Conservation (phyloP, 2,329 filamentous ascomycete species). For the Camillea tinctor region DNA sequence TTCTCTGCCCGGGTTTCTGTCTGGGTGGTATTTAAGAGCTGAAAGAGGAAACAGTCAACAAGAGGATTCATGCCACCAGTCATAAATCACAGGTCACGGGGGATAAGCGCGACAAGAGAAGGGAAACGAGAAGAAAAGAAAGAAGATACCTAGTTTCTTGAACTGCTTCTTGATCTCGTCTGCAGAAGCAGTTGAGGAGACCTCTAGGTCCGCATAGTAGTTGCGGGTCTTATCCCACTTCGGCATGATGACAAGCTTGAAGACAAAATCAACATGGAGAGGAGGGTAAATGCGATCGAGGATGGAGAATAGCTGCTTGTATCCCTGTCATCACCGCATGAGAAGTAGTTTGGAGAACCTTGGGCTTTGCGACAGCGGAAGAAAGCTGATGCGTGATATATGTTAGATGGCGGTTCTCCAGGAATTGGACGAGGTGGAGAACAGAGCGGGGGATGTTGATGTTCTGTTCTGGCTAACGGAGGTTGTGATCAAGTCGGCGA, state of each 20-base stretch:
- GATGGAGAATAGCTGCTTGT: not conserved
- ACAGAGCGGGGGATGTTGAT: too few relatives aligned
- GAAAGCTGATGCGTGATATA: not conserved
- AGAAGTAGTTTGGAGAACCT: not conserved
- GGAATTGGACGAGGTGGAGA: too few relatives aligned
- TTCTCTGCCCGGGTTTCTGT: slow-evolving; percentile 83
- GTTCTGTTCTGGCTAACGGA: too few relatives aligned
- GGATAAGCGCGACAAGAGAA: too few relatives aligned
- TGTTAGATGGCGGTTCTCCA: slow-evolving; percentile 4
- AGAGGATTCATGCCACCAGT: slow-evolving; percentile 3
- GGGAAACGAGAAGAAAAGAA: not conserved
- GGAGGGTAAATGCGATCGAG: slow-evolving; percentile 4
- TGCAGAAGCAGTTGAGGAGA: slow-evolving; percentile 64
- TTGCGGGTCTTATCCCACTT: slow-evolving; percentile 68
- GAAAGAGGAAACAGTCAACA: slow-evolving; percentile 23
- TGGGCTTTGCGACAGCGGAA: not conserved
- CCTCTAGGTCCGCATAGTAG: slow-evolving; percentile 82
- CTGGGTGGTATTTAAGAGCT: slow-evolving; percentile 85
- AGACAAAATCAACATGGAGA: slow-evolving; percentile 9
- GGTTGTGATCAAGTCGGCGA: not conserved
- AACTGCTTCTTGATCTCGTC: slow-evolving; percentile 85
- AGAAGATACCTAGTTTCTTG: slow-evolving; percentile 68
- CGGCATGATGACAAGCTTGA: slow-evolving; percentile 53
- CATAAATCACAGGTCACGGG: too few relatives aligned
- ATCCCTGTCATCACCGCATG: slow-evolving; percentile 13